Evolutionary conservation across 2,329 filamentous ascomycete genomes (phyloP).

Genomic region (Pyrenochaeta sp.): DNA sequence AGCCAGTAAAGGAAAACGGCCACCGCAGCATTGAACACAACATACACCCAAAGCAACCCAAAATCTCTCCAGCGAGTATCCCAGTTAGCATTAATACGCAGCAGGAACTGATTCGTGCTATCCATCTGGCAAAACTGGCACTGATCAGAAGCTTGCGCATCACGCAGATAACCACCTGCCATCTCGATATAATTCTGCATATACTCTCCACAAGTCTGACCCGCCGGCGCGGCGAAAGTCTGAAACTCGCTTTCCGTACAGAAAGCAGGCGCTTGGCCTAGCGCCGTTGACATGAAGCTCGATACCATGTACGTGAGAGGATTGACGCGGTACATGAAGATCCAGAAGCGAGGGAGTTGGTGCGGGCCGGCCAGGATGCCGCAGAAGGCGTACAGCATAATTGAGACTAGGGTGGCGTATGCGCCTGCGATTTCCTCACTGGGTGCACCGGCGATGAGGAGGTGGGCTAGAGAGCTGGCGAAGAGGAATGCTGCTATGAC

Average conservation of each 20-base stretch:
- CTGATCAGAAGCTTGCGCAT: slow-evolving; percentile 49
- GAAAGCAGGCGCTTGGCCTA: slow-evolving; percentile 58
- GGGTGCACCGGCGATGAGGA: slow-evolving; percentile 74
- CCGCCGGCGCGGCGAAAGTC: slow-evolving; percentile 49
- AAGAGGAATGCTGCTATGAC: slow-evolving; percentile 69
- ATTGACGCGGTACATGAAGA: slow-evolving; percentile 76
- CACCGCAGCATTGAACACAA: slow-evolving; percentile 59
- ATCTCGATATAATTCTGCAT: slow-evolving; percentile 52
- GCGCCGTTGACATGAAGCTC: slow-evolving; percentile 62
- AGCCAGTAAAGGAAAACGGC: slow-evolving; percentile 63
- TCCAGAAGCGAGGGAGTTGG: slow-evolving; percentile 75
- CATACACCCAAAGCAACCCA: slow-evolving; percentile 60
- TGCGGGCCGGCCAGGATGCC: slow-evolving; percentile 68
- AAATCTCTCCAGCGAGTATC: slow-evolving; percentile 67
- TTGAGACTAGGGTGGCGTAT: slow-evolving; percentile 67
- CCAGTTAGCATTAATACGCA: slow-evolving; percentile 52
- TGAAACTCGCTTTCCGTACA: slow-evolving; percentile 56
- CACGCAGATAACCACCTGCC: slow-evolving; percentile 54
- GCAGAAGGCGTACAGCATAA: slow-evolving; percentile 55
- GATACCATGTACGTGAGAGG: slow-evolving; percentile 73
- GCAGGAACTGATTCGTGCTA: slow-evolving; percentile 59
- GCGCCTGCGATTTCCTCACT: slow-evolving; percentile 73
- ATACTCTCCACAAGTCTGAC: slow-evolving; percentile 54
- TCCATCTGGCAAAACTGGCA: slow-evolving; percentile 61
- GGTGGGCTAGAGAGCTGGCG: slow-evolving; percentile 73